Evolutionary conservation across 179 eudicot genomes (phyloP).

Genomic region (Silene noctiflora): DNA sequence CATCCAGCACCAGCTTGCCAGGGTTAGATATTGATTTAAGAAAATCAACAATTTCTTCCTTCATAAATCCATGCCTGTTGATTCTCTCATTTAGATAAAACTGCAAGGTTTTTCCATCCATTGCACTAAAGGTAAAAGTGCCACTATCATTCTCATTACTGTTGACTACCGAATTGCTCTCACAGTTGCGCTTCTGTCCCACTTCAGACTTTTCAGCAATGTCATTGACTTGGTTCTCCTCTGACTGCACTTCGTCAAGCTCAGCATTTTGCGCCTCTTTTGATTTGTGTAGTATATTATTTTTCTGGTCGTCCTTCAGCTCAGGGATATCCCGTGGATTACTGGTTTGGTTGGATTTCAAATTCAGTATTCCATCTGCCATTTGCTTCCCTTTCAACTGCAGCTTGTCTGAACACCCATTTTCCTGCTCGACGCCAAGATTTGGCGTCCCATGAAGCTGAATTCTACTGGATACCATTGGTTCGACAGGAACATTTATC

Average conservation of each 20-base stretch:
- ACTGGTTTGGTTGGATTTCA: conserved; percentile 15
- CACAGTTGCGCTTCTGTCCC: conserved; percentile 13
- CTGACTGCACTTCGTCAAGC: neutral
- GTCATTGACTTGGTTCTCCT: conserved; percentile 20
- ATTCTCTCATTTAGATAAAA: conserved; percentile 32
- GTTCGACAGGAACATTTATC: neutral
- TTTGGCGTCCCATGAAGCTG: neutral
- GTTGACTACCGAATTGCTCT: conserved; percentile 11
- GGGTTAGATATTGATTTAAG: conserved; percentile 30
- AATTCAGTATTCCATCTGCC: neutral
- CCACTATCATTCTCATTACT: conserved; percentile 1
- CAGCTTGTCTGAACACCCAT: neutral
- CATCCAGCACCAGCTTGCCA: conserved; percentile 38
- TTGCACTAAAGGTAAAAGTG: neutral
- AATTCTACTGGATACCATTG: neutral
- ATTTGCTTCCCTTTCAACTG: conserved; percentile 14
- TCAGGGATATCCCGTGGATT: neutral
- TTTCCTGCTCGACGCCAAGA: neutral
- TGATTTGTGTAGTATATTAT: conserved; percentile 1
- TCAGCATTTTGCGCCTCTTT: neutral
- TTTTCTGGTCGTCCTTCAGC: conserved; percentile 16
- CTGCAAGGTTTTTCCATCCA: conserved; percentile 35
- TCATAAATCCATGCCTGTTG: conserved; percentile 21
- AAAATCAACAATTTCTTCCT: conserved; percentile 25
- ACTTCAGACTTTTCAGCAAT: conserved; percentile 3